Percentiles rank a stretch among this genome's conserved stretches.
Evolutionary conservation across 148 eudicot genomes (phyloP).

Genomic region (Rhododendron kiyosumense): DNA sequence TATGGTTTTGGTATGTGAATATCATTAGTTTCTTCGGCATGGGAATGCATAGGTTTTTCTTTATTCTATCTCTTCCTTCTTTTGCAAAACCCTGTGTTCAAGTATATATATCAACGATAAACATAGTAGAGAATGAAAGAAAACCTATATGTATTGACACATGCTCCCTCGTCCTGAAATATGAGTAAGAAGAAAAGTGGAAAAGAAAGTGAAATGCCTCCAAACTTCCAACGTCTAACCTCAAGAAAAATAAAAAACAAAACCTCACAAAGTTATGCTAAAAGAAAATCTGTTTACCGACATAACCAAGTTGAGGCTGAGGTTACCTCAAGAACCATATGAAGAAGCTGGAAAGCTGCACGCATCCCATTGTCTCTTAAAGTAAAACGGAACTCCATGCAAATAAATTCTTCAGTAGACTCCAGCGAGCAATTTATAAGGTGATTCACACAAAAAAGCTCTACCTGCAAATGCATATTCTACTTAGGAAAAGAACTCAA

Average conservation of each 20-base stretch:
- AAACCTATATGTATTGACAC: neutral
- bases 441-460: constrained; percentile 98
- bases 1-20: neutral
- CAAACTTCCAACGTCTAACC: neutral
- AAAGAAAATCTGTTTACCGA: neutral
- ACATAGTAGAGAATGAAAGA: neutral
- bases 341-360: constrained; percentile 96
- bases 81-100: neutral
- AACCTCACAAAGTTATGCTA: neutral
- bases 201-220: neutral
- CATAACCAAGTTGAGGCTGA: constrained; percentile 4
- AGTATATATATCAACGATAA: neutral
- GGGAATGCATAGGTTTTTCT: neutral
- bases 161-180: neutral
- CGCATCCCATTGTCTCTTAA: constrained; percentile 97
- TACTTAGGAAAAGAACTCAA: neutral
- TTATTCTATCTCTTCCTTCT: neutral
- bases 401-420: constrained; percentile 94
- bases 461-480: constrained; percentile 58
- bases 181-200: neutral
- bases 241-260: neutral
- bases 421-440: constrained; percentile 94
- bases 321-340: constrained; percentile 98
- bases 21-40: neutral
- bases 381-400: constrained; percentile 99